Evolutionary conservation across 2,329 filamentous ascomycete genomes (phyloP), one percentile per base, ranked within the genome.

Genomic region (Trichoderma sp.): DNA sequence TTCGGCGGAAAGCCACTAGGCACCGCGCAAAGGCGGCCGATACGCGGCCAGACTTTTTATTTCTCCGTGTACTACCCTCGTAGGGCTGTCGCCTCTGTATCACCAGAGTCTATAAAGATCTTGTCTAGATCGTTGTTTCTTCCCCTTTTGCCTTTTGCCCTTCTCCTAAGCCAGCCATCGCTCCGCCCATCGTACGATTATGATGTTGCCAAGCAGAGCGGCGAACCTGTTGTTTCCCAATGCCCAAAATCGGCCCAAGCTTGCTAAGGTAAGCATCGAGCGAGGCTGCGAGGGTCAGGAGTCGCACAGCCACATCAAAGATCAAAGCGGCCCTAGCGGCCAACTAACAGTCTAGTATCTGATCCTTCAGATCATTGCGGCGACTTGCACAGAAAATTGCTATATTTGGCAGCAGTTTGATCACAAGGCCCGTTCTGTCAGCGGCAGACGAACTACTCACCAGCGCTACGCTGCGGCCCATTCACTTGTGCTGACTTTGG

Each of bases 271-370:
- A 49, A 49, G 47, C 47, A 49, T 24, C 10, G n/a, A 24, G 43
- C 19, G 8, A 47, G 6, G n/a, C 16, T 47, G 19, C 19, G 43
- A 47, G 2, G n/a, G 43, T 21, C 0, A 47, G 43, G 29, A 33
- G 35, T 37, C 55, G 33, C 62, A 65, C 62, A 65, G 62, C 62
- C 62, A 65, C 62, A 57, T 65, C 52, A 24, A 21, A 47, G 27
- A 47, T 57, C 62, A 14, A 40, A 53, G 11, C 27, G 29, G 56
- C 31, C 11, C 61, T 52, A 62, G 60, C 33, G 49, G 49, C 61
- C 61, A 55, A 40, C 61, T 24, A 13, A 1, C 13, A 49, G 40
- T 10, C 40, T 43, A 43, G 40, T 8, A 43, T n/a, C 40, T 43
- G 40, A 19, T 43, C 40, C 40, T 43, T n/a, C 16, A 43, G 40